Base-by-base conservation (phyloP, 176 grass and related monocot species). In the Triticum turgidum region DNA sequence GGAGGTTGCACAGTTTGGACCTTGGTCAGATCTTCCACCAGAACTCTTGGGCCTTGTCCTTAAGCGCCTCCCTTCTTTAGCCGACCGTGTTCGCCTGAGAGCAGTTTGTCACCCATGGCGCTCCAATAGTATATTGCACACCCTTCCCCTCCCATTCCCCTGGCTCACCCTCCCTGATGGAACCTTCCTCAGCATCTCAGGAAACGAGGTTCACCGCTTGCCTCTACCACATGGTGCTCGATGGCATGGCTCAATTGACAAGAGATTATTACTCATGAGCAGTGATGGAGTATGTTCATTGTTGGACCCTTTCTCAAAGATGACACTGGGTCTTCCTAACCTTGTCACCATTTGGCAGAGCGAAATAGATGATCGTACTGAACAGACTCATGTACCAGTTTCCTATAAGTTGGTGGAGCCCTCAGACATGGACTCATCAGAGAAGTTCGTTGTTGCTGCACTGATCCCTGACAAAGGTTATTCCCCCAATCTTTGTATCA, bases 91-190 rank as follows among this genome's bases (percentile, higher is more conserved):
- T 39, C 66, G 44, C 44, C 11, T 45, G 0, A 45, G 44, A 45
- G 44, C 44, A 45, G 44, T 45, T 45, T 45, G 44, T 54, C 51
- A 38, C 1, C 10, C 65, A 41, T 86, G 84, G 75, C 49, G 34
- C 3, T 66, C 33, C 22, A n/a, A n/a, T 30, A 65, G 17, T 5
- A 6, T 2, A 5, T 25, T 49, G 5, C 32, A 69, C 33, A 14
- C 33, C 1, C 15, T 86, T 10, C 33, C 27, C 2, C 2, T 52
- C 7, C 34, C 64, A 38, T 33, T 79, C 37, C 84, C 84, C 7
- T 86, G 76, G 84, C 65, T 80, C 34, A 37, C 2, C 5, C 76
- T 86, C 65, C 49, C 5, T 0, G 76, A 86, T 41, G 76, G 66
- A 3, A 80, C 51, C 18, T 86, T 80, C 52, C 65, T 86, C 17